Percentiles rank a stretch among this genome's conserved stretches.
Evolutionary conservation across 139 green algal genomes (phyloP).

Genomic region (Axilococcus clingmanii): DNA sequence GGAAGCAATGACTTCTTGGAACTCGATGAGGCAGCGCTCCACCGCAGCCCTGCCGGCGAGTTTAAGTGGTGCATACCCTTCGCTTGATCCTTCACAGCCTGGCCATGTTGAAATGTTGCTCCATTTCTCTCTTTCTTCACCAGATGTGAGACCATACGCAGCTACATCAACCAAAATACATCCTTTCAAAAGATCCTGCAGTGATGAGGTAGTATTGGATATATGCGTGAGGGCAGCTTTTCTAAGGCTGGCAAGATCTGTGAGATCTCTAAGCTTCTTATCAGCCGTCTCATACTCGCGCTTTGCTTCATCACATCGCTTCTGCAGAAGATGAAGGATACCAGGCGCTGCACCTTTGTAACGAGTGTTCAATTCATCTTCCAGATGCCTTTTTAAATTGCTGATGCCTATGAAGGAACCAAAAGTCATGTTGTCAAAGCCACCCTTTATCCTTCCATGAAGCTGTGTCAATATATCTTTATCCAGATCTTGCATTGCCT

Average conservation of each 20-base stretch:
- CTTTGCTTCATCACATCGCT: slow-evolving; percentile 56
- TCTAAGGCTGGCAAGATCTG: slow-evolving; percentile 66
- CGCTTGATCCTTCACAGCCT: neutral
- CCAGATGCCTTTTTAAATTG: slow-evolving; percentile 76
- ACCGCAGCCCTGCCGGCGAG: slow-evolving; percentile 88
- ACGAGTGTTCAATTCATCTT: slow-evolving; percentile 68
- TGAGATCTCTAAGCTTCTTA: slow-evolving; percentile 41
- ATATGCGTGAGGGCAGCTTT: slow-evolving; percentile 31
- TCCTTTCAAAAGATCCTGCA: slow-evolving; percentile 60
- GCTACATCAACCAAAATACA: slow-evolving; percentile 54
- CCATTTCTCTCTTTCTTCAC: slow-evolving; percentile 55
- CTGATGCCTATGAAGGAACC: slow-evolving; percentile 63
- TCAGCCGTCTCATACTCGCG: slow-evolving; percentile 57
- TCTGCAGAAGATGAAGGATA: slow-evolving; percentile 73
- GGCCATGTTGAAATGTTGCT: neutral
- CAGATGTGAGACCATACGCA: slow-evolving; percentile 65
- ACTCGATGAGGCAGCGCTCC: slow-evolving; percentile 79
- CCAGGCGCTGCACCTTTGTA: slow-evolving; percentile 80
- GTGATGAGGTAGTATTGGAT: slow-evolving; percentile 14
- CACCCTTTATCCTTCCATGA: slow-evolving; percentile 41
- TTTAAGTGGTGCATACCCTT: slow-evolving; percentile 53
- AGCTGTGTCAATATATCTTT: slow-evolving; percentile 42
- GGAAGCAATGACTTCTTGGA: slow-evolving; percentile 56
- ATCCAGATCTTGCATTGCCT: slow-evolving; percentile 69
- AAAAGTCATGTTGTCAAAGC: slow-evolving; percentile 87